Evolutionary conservation across 129 eudicot species (phyloP), one percentile per base, ranked within the genome.

Genomic region (Pittosporum tobira): DNA sequence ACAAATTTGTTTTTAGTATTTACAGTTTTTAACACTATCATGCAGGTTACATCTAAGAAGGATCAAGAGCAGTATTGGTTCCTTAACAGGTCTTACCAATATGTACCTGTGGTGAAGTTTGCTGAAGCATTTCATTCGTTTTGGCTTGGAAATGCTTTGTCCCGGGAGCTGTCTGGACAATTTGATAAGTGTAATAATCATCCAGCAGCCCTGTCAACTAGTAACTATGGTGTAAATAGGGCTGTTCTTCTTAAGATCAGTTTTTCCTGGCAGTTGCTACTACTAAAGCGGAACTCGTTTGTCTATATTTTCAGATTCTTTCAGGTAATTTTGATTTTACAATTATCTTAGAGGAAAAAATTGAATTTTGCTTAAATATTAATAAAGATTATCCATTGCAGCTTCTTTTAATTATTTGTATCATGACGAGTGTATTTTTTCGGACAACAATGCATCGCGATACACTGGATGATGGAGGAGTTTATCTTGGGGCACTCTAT

Each of bases 51-150:
- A 61, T 88, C 96, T 24, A 71, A 69, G 51, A 88, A 84, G 71
- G 96, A 88, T 69, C 96, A 88, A 74, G 69, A 77, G 61, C 96
- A 88, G 68, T 88, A 88, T 65, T 88, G 96, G 96, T 67, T 73
- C 63, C 82, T 64, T 30, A 69, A 67, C 64, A 71, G 66, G 34
- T 76, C 51, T 48, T 84, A 84, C 53, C 75, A 45, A 44, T 88
- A 78, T 40, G 64, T 81, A 45, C 72, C 96, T 0, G 83, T 72
- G 61, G 75, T 76, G 18, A 79, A 81, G 63, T 84, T 88, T 70
- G 91, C 72, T 4, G 94, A 84, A 76, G 85, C 80, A 45, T 88
- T 88, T 75, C 79, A 62, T 34, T 66, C 91, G 36, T 84, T 72
- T 75, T 70, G 72, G 58, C 70, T 79, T 24, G 96, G 96, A 19